Evolutionary conservation across 768 basidiomycete genomes (phyloP).

Genomic region (Wakefieldia striispora): DNA sequence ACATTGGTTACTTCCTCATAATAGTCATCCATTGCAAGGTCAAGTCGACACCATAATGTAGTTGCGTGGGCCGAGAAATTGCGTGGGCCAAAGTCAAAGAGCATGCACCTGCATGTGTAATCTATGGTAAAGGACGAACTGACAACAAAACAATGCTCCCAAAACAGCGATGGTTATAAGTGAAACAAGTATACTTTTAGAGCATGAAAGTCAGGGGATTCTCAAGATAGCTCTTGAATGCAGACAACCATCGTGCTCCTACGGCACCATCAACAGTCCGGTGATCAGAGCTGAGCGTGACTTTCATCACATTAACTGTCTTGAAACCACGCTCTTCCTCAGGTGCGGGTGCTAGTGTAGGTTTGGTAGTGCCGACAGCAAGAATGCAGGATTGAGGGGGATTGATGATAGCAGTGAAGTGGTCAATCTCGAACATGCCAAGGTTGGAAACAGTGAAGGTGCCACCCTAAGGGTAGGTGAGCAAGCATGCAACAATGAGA

Average conservation of each 20-base stretch:
- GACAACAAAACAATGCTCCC: conserved; percentile 4
- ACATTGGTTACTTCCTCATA: too few relatives aligned
- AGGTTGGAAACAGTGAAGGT: conserved; percentile 99
- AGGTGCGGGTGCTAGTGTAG: conserved; percentile 83
- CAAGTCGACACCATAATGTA: conserved; percentile 11
- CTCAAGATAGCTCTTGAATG: conserved; percentile 95
- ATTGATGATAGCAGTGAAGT: conserved; percentile 99
- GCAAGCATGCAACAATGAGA: neutral
- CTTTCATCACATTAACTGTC: conserved; percentile 90
- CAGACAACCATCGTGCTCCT: conserved; percentile 86
- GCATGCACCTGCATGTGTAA: conserved; percentile 15
- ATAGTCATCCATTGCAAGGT: neutral
- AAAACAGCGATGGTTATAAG: conserved; percentile 1
- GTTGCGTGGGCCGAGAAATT: conserved; percentile 8
- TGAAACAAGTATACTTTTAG: conserved; percentile 36
- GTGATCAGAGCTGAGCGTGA: conserved; percentile 93
- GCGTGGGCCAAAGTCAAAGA: neutral
- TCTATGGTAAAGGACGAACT: conserved; percentile 23
- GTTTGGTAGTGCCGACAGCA: conserved; percentile 84
- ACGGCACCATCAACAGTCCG: conserved; percentile 95
- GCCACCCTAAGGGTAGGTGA: conserved; percentile 61
- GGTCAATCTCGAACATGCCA: conserved; percentile 93
- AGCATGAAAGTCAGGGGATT: conserved; percentile 98
- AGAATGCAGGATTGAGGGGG: conserved; percentile 97
- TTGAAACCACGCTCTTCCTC: conserved; percentile 96